phyloP scores from a whole-genome alignment of 2,329 filamentous ascomycete genomes.

The Orbilia javanica region DNA sequence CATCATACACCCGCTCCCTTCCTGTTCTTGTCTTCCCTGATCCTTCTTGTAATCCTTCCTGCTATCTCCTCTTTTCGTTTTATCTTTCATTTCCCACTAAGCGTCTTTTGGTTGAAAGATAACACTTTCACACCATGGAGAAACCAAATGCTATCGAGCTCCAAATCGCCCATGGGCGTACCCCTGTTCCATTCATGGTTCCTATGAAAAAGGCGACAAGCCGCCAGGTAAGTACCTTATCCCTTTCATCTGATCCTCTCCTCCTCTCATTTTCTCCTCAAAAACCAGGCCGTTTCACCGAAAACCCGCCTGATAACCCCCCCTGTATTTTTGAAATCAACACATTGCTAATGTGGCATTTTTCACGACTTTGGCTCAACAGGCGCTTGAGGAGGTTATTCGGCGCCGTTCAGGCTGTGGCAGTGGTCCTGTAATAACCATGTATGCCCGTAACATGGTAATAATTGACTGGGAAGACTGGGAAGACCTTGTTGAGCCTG shows the following conservation, averaged over 20 bases:
- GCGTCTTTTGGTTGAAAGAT: not conserved
- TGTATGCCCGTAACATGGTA: constrained; percentile 26
- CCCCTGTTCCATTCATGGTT: constrained; percentile 51
- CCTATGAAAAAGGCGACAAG: constrained; percentile 35
- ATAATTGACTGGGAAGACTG: constrained; percentile 55
- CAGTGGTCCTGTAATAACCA: constrained; percentile 22
- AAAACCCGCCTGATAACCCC: not conserved
- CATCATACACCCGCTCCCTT: not conserved
- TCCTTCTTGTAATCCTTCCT: not conserved
- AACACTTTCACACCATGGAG: not conserved
- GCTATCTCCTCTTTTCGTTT: not conserved
- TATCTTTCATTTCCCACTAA: not conserved
- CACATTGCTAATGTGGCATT: constrained; percentile 19
- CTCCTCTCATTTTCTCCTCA: not conserved
- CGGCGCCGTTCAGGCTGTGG: constrained; percentile 20
- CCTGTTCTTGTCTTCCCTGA: not conserved
- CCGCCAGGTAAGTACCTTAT: constrained; percentile 25
- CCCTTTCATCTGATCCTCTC: not conserved
- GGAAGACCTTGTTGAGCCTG: constrained; percentile 45
- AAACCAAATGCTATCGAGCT: constrained; percentile 38
- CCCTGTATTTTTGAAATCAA: not conserved
- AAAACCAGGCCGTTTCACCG: not conserved
- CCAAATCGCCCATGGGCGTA: constrained; percentile 34
- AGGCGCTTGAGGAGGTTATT: constrained; percentile 30
- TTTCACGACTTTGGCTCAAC: not conserved